Conservation (phyloP, 805 yeast genomes). For the Yarrowia divulgata region DNA sequence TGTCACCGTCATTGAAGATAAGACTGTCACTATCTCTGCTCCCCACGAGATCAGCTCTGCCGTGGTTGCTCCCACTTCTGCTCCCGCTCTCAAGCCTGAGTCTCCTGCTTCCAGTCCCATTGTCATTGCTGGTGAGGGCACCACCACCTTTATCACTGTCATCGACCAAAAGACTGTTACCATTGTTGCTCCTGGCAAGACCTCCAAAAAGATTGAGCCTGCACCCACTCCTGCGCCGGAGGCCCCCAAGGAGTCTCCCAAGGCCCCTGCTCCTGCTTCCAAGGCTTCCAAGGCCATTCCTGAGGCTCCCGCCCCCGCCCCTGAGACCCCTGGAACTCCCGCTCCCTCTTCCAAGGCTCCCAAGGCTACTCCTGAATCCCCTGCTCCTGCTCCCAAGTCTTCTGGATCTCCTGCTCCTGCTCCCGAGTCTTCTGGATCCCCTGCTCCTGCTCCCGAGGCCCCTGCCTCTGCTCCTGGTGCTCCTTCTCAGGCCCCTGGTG, state of each 20-base stretch:
- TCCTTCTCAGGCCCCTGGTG: slow-evolving; percentile 3
- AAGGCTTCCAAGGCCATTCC: background rate
- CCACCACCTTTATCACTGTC: background rate
- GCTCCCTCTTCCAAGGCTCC: background rate
- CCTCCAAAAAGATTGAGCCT: background rate
- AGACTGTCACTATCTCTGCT: slow-evolving; percentile 1
- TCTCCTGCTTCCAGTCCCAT: background rate
- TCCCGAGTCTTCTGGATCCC: background rate
- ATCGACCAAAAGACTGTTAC: background rate
- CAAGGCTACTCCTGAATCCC: background rate
- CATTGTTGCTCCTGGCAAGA: background rate
- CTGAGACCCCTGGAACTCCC: background rate
- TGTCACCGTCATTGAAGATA: slow-evolving; percentile 9
- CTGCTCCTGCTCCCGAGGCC: background rate
- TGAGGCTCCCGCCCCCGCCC: background rate
- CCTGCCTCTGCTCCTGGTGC: background rate
- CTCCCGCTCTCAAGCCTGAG: background rate
- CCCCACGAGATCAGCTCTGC: background rate
- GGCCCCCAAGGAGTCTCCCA: background rate
- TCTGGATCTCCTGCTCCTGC: background rate
- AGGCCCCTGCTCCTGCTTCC: background rate
- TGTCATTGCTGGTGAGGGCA: background rate
- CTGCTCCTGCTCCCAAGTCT: background rate
- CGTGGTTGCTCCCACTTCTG: background rate
- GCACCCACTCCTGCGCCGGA: background rate